Conservation (phyloP, 768 basidiomycete species). For the Tricholoma flavovirens region DNA sequence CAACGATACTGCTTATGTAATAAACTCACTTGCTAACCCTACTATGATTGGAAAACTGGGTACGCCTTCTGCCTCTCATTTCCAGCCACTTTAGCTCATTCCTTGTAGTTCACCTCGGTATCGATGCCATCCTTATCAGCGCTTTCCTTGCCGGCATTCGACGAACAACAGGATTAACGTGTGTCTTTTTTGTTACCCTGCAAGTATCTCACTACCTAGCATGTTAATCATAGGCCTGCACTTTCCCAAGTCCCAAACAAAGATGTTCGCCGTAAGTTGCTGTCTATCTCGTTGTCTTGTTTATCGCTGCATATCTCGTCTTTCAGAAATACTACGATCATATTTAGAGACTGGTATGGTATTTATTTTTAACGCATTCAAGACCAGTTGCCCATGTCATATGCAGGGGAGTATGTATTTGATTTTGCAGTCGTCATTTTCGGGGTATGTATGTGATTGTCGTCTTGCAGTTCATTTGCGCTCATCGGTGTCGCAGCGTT, state of each 20-base stretch:
- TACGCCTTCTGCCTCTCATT: slow-evolving; percentile 16
- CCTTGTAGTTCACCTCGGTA: slow-evolving; percentile 52
- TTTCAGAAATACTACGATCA: slow-evolving; percentile 59
- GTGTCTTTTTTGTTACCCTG: slow-evolving; percentile 32
- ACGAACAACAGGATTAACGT: slow-evolving; percentile 84
- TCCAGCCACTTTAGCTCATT: neutral
- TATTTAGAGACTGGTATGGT: slow-evolving; percentile 75
- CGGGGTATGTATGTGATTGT: slow-evolving; percentile 64
- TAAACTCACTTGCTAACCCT: slow-evolving; percentile 20
- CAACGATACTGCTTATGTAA: slow-evolving; percentile 13
- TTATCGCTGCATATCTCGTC: neutral
- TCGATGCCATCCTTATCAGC: slow-evolving; percentile 75
- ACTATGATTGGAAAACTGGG: slow-evolving; percentile 56
- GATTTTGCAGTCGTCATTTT: slow-evolving; percentile 83
- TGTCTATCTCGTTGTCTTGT: neutral
- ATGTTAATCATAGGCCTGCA: slow-evolving; percentile 49
- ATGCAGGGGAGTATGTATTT: slow-evolving; percentile 76
- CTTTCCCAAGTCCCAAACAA: slow-evolving; percentile 80
- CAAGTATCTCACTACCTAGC: neutral
- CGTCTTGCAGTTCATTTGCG: neutral
- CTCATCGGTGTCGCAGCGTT: slow-evolving; percentile 41
- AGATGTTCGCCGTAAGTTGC: slow-evolving; percentile 72
- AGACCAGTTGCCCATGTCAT: neutral
- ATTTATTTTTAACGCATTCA: neutral
- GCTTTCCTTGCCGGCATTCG: slow-evolving; percentile 82